Evolutionary conservation across 2,329 filamentous ascomycete species (phyloP), one percentile per base, ranked within the genome.

Genomic region (Diplocarpon mali): DNA sequence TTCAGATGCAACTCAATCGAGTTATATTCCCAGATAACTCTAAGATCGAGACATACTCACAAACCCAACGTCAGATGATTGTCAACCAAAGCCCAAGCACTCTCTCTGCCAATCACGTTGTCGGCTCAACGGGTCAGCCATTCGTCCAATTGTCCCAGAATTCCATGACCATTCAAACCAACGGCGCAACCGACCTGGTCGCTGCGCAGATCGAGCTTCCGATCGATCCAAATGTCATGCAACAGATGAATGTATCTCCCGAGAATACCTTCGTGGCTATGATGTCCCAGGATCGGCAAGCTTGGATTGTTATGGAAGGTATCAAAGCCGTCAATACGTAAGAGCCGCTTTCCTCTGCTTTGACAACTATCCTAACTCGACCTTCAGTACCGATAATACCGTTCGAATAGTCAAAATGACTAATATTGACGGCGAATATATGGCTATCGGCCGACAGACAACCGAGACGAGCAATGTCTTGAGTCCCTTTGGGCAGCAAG

Each of bases 261-360:
- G 49, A 51, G 13, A 51, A 51, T 30, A 44, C 49, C 1, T 51
- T 48, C 34, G 49, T 51, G 24, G 49, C 49, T 15, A 48, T 44
- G 46, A 44, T 51, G 3, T 41, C 49, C 9, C 43, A 41, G 16
- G 46, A 48, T 13, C 46, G 49, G 15, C 49, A 51, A 32, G 40
- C 49, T 8, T 51, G 49, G 49, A 46, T 51, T 16, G 42, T 51
- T 8, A 44, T 51, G 40, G 49, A 51, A 17, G 41, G 37, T 1
- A 30, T 42, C 12, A 51, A 51, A 38, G 47, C 43, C 36, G 49
- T 51, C 10, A 51, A 51, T 20, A 51, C 43, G 48, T 51, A 36
- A 48, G 48, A 46, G 17, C 8, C 3, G 30, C n/a, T 12, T 16
- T n/a, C 2, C 14, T 11, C 16, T 5, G 27, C 11, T 30, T 2